Evolutionary conservation across 176 grass and related monocot species (phyloP), one percentile per base, ranked within the genome.

Genomic region (Raddia distichophylla): DNA sequence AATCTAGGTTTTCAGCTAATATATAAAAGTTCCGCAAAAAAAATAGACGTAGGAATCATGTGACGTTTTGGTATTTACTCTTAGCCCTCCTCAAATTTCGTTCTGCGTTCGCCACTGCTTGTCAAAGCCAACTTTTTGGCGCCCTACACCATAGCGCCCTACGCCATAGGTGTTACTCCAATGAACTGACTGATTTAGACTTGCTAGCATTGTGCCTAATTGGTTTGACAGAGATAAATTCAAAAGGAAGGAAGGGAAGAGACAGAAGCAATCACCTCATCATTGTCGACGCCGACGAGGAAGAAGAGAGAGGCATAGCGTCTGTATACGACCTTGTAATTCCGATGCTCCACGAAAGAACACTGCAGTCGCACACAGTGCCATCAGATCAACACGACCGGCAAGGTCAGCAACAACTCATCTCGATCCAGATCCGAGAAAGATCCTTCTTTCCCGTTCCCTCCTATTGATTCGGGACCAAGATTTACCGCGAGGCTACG

Each of bases 261-360:
- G 7, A 66, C 17, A 62, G 49, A 12, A 19, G 34, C 17, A 44
- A 10, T 19, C 70, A 98, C 96, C 90, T 98, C 96, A 76, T 98
- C 90, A 45, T 95, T 98, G 88, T 98, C 96, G 15, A 98, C 88
- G 52, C 95, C 96, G 32, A 98, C 95, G 32, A 98, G 82, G 90
- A 98, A 98, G 78, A 98, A 98, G 19, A 98, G 95, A 42, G 95
- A 98, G 8, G 95, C 95, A 68, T 98, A 98, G 74, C 95, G 92
- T 78, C 95, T 69, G 86, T 98, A 98, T 8, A 98, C 95, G 16
- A 93, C 84, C 82, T 98, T 98, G 78, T 98, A 98, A 79, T 98
- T 98, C 51, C 95, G 84, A 82, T 98, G 95, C 88, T 98, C 95
- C 66, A 98, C 95, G 69, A 98, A 98, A 37, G 95, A 98, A 73